Base-by-base conservation (phyloP, 768 basidiomycete genomes). In the Mycena sanguinolenta region DNA sequence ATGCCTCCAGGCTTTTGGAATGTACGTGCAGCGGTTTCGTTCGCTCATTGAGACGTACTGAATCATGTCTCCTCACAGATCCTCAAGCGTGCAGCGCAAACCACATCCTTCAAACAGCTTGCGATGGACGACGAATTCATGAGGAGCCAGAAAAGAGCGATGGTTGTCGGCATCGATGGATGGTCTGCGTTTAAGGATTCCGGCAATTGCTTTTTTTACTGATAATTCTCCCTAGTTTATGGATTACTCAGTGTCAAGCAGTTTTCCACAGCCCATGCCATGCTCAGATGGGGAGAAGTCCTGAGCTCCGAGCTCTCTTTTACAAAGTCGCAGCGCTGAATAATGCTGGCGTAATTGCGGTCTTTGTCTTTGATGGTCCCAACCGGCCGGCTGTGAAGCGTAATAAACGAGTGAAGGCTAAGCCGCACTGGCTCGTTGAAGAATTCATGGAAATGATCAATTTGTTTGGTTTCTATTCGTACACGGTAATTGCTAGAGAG, bases 291-390 rank as follows among this genome's bases (percentile, higher is more conserved):
- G 86, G 86, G 0, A 77, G 81, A 58, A 86, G 86, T 68, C 84
- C 86, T 1, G 84, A 85, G 70, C 78, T 88, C 8, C 73, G 79
- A 0, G 79, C 80, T 0, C 78, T 89, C 2, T 88, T 87, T 75
- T 83, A 79, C 78, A 82, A 82, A 27, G 79, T 86, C 17, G 75
- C 79, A 2, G 69, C 77, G 0, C 75, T 89, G 14, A 74, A 85
- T 2, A 67, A 79, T 12, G 74, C 80, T 4, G 82, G 84, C 1
- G 72, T 86, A 46, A 75, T 81, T 1, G 80, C 81, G 8, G 76
- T 88, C 1, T 87, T 89, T 74, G 84, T 89, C 0, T 88, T 89
- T 69, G 84, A 89, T 77, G 87, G 88, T 0, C 79, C 81, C 0
- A 61, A 78, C 25, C 80, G 86, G 39, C 87, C 88, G 7, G 42